phyloP scores from a whole-genome alignment of 2,329 filamentous ascomycete species.

The Arthroderma uncinatum region DNA sequence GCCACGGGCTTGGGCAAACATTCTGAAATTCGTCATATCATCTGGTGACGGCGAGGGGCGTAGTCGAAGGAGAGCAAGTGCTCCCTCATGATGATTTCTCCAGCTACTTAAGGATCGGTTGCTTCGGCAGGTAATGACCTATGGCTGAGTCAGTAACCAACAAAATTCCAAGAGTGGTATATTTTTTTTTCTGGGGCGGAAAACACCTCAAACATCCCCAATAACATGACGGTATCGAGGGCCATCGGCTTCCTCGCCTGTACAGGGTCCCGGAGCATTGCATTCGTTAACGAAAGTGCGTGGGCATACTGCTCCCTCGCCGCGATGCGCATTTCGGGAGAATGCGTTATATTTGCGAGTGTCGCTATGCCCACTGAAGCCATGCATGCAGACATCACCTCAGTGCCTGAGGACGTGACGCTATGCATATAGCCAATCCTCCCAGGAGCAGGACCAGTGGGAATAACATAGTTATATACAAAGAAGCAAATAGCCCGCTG shows the following conservation, averaged over 20 bases:
- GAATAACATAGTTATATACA: slow-evolving; percentile 25
- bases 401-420: slow-evolving; percentile 19
- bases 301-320: slow-evolving; percentile 45
- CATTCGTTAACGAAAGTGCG: slow-evolving; percentile 38
- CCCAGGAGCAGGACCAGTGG: slow-evolving; percentile 22
- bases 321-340: slow-evolving; percentile 36
- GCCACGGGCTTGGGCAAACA: slow-evolving; percentile 9
- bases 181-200: neutral
- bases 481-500: slow-evolving; percentile 30
- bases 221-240: slow-evolving; percentile 45
- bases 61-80: slow-evolving; percentile 45
- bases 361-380: slow-evolving; percentile 49
- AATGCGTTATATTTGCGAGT: slow-evolving; percentile 44
- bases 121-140: slow-evolving; percentile 33
- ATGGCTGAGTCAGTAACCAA: slow-evolving; percentile 3
- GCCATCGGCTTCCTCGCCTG: slow-evolving; percentile 34
- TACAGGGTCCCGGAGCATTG: slow-evolving; percentile 24
- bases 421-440: slow-evolving; percentile 18
- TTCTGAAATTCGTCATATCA: neutral
- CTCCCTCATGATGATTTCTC: slow-evolving; percentile 49
- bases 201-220: slow-evolving; percentile 52
- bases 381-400: slow-evolving; percentile 39
- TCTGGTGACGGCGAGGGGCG: slow-evolving; percentile 19
- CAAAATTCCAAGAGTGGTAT: too few relatives aligned
- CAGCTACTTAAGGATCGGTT: slow-evolving; percentile 41